Evolutionary conservation across 192 early-diverging fungal species (phyloP).

Genomic region (Phlyctochytrium bullatum): DNA sequence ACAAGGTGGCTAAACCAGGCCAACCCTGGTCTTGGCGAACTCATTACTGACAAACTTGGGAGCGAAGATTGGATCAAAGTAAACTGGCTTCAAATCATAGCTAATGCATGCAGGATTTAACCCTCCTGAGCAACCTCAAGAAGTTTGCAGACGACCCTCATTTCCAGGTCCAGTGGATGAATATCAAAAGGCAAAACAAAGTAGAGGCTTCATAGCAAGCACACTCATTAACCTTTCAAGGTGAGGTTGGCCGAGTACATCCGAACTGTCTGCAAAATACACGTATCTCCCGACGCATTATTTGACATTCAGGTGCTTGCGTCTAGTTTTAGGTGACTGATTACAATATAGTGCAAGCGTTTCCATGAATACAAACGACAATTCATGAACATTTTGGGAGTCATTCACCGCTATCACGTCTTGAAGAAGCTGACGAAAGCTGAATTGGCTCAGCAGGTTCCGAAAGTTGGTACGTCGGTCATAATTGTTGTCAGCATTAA

Average conservation of each 20-base stretch:
- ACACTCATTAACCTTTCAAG: constrained; percentile 3
- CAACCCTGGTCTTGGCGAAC: constrained; percentile 78
- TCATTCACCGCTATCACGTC: constrained; percentile 89
- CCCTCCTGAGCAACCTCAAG: constrained; percentile 65
- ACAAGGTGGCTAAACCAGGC: constrained; percentile 94
- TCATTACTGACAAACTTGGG: constrained; percentile 82
- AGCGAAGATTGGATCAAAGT: constrained; percentile 69
- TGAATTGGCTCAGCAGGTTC: constrained; percentile 66
- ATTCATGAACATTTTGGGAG: constrained; percentile 96
- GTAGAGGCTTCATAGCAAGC: constrained; percentile 13
- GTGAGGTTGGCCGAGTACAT: constrained; percentile 83
- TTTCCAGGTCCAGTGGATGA: constrained; percentile 86
- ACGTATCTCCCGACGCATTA: constrained; percentile 80
- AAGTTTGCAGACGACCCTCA: constrained; percentile 54
- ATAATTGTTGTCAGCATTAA: background rate
- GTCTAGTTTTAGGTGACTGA: background rate
- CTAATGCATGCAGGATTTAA: too few relatives aligned
- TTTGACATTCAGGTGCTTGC: constrained; percentile 96
- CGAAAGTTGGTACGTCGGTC: constrained; percentile 63
- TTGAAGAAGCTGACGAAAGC: constrained; percentile 76
- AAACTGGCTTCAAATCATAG: too few relatives aligned
- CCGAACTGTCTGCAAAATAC: constrained; percentile 61
- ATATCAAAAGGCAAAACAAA: constrained; percentile 91
- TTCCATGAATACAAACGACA: constrained; percentile 99
- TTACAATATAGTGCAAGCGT: constrained; percentile 74